These are phyloP conservation scores for Fraxinus albicans DNA, from an alignment of 305 asterid species.

Conservation along the genomic window DNA sequence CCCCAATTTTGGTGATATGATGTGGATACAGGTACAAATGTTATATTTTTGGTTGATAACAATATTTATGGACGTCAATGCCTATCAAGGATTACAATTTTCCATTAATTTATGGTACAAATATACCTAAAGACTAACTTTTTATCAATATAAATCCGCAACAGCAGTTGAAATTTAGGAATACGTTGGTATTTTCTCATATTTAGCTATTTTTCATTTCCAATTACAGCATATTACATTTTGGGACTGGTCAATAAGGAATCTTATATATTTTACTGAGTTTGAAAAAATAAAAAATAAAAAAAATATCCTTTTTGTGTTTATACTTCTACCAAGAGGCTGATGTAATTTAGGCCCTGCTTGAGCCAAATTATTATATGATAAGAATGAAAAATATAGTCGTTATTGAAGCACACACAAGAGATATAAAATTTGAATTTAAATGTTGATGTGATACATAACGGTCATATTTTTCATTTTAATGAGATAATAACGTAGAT, in stretches of 20 bases:
- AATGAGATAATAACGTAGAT: too few relatives aligned
- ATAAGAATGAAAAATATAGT: too few relatives aligned
- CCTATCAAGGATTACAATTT: not conserved
- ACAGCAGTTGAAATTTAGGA: not conserved
- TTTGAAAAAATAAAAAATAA: not conserved
- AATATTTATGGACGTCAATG: not conserved
- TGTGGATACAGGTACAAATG: not conserved
- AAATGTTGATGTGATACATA: too few relatives aligned
- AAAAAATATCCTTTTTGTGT: not conserved
- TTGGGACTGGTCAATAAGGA: constrained; percentile 2
- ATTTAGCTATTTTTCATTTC: not conserved
- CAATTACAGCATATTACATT: not conserved
- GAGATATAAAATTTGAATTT: too few relatives aligned
- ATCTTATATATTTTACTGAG: not conserved
- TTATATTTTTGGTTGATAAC: not conserved
- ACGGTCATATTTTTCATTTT: too few relatives aligned
- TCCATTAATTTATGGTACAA: not conserved
- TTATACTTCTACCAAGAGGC: not conserved
- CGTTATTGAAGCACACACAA: too few relatives aligned
- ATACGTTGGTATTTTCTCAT: not conserved
- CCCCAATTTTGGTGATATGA: not conserved
- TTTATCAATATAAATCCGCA: not conserved
- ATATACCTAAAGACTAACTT: constrained; percentile 4
- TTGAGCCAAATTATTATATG: too few relatives aligned
- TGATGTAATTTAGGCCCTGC: not conserved